These are phyloP conservation scores for Kodamaea jinghongensis DNA, from an alignment of 805 yeast species.

Conservation along the genomic window DNA sequence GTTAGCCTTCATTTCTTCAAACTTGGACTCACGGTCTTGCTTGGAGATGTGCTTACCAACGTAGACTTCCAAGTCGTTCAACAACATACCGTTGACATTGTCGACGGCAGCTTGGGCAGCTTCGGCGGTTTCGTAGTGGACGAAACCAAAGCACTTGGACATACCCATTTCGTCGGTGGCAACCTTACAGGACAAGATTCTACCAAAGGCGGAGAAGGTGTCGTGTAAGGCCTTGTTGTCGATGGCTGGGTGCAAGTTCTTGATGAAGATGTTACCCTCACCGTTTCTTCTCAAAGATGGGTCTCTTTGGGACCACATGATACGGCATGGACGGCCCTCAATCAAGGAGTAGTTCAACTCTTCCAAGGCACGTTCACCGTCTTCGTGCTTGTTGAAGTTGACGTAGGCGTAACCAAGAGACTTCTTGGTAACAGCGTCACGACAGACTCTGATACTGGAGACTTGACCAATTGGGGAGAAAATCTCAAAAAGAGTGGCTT, in stretches of 20 bases:
- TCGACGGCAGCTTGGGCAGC: conserved; percentile 94
- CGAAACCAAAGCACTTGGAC: conserved; percentile 96
- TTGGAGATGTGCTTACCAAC: conserved; percentile 93
- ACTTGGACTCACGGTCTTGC: conserved; percentile 91
- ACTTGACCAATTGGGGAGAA: conserved; percentile 95
- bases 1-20: conserved; percentile 85
- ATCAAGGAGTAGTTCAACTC: conserved; percentile 91
- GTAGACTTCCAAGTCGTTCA: conserved; percentile 92
- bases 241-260: conserved; percentile 96
- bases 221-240: conserved; percentile 99
- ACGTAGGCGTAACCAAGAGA: conserved; percentile 98
- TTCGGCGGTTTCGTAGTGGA: conserved; percentile 91
- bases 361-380: conserved; percentile 92
- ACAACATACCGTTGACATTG: conserved; percentile 96
- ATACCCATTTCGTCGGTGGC: conserved; percentile 90
- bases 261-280: conserved; percentile 94
- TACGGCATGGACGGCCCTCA: conserved; percentile 96
- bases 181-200: conserved; percentile 93
- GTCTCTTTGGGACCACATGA: conserved; percentile 99
- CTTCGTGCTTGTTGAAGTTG: conserved; percentile 84
- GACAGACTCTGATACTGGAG: conserved; percentile 95
- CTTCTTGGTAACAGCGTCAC: conserved; percentile 95
- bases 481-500: conserved; percentile 90
- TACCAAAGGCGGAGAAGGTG: conserved; percentile 96
- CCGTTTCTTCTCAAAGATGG: conserved; percentile 94